Evolutionary conservation across 768 basidiomycete species (phyloP).

Genomic region (Jaapia argillacea): DNA sequence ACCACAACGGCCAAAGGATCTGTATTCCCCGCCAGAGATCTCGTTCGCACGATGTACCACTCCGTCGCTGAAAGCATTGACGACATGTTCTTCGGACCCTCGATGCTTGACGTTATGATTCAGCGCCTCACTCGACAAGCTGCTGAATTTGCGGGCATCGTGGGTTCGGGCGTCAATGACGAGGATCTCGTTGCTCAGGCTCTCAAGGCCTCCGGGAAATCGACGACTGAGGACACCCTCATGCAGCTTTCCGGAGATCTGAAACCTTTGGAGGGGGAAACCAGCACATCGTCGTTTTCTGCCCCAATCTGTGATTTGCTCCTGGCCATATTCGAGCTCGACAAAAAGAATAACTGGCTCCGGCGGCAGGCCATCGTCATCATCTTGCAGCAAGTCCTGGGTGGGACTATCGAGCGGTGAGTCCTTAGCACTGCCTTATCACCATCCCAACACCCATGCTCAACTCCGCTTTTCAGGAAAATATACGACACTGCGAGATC

Average conservation of each 20-base stretch:
- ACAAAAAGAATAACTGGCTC: slow-evolving; percentile 96
- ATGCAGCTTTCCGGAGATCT: slow-evolving; percentile 69
- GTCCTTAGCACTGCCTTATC: slow-evolving; percentile 10
- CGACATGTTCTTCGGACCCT: slow-evolving; percentile 94
- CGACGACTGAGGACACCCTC: slow-evolving; percentile 56
- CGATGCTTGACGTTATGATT: slow-evolving; percentile 93
- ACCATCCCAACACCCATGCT: background rate
- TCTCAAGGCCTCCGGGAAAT: slow-evolving; percentile 58
- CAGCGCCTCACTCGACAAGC: slow-evolving; percentile 85
- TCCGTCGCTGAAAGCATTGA: slow-evolving; percentile 93
- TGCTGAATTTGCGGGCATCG: slow-evolving; percentile 79
- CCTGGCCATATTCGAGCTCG: slow-evolving; percentile 87
- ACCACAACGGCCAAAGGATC: slow-evolving; percentile 27
- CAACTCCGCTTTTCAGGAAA: slow-evolving; percentile 43
- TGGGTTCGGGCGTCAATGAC: slow-evolving; percentile 67
- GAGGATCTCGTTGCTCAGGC: slow-evolving; percentile 82
- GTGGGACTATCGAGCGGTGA: slow-evolving; percentile 92
- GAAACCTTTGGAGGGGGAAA: slow-evolving; percentile 80
- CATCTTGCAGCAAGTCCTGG: slow-evolving; percentile 91
- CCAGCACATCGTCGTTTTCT: slow-evolving; percentile 81
- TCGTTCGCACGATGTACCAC: slow-evolving; percentile 83
- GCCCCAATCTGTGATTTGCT: slow-evolving; percentile 91
- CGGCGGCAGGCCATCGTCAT: slow-evolving; percentile 93
- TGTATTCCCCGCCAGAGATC: slow-evolving; percentile 55
- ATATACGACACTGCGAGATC: slow-evolving; percentile 68